Conservation (phyloP, 2,329 filamentous ascomycete genomes). For the Penicillium sp. region DNA sequence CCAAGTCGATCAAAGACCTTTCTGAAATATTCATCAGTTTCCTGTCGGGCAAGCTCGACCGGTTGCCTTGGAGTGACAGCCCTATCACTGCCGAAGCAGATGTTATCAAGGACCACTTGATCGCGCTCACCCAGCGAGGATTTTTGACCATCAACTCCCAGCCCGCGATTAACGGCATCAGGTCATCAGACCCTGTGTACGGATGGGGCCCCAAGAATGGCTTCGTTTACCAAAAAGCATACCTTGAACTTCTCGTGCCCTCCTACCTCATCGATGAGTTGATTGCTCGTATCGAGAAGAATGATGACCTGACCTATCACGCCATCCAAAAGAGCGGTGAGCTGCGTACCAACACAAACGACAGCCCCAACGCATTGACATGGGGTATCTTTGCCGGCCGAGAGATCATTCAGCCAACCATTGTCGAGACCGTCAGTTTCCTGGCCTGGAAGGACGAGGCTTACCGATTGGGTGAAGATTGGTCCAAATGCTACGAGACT, state of each 20-base stretch:
- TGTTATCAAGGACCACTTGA: constrained; percentile 70
- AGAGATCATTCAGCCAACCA: constrained; percentile 99
- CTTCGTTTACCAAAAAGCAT: constrained; percentile 98
- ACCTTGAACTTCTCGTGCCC: constrained; percentile 85
- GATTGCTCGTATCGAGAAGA: constrained; percentile 70
- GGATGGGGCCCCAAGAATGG: constrained; percentile 95
- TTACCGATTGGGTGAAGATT: constrained; percentile 86
- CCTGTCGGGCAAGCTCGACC: constrained; percentile 74
- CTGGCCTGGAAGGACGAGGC: constrained; percentile 98
- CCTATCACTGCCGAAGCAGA: constrained; percentile 81
- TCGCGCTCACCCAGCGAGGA: constrained; percentile 79
- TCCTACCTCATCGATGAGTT: constrained; percentile 76
- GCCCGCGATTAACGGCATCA: constrained; percentile 86
- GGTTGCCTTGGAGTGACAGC: constrained; percentile 90
- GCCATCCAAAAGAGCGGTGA: constrained; percentile 81
- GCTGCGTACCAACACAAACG: constrained; percentile 78
- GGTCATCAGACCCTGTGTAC: constrained; percentile 80
- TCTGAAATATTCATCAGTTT: constrained; percentile 82
- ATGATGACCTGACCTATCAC: constrained; percentile 88
- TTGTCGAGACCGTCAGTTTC: constrained; percentile 96
- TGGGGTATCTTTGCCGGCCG: constrained; percentile 99
- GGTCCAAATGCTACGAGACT: constrained; percentile 85
- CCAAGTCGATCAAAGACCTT: constrained; percentile 74
- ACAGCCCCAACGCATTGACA: constrained; percentile 93
- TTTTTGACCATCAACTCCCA: constrained; percentile 97